Evolutionary conservation across 345 rosid genomes (phyloP).

Genomic region (Geranium brycei): DNA sequence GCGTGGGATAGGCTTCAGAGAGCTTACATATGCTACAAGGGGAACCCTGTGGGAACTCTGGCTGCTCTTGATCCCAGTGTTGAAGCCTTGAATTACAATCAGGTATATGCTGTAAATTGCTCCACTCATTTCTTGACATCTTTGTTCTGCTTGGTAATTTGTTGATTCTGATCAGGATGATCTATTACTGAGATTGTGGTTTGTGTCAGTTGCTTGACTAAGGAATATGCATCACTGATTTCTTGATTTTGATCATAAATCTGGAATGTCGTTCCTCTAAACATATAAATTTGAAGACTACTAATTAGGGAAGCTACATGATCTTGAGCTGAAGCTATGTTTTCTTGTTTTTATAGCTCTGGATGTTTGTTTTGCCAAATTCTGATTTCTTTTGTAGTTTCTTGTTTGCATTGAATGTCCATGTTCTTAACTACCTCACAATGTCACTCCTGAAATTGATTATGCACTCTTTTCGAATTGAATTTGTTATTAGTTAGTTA

Average conservation of each 20-base stretch:
- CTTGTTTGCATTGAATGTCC: background rate
- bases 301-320: background rate
- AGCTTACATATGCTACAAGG: conserved; percentile 27
- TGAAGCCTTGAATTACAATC: conserved; percentile 39
- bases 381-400: background rate
- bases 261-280: background rate
- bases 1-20: conserved; percentile 36
- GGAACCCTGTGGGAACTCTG: conserved; percentile 37
- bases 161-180: background rate
- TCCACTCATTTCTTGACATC: background rate
- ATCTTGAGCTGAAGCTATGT: background rate
- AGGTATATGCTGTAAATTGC: conserved; percentile 15
- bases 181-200: background rate
- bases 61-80: conserved; percentile 37
- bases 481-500: background rate
- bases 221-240: background rate
- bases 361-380: background rate
- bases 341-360: background rate
- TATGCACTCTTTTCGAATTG: background rate
- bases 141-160: background rate
- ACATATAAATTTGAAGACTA: background rate
- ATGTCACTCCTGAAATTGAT: background rate
- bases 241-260: background rate
- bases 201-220: background rate
- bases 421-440: background rate